Evolutionary conservation across 495 filamentous ascomycete species (phyloP).

Genomic region (Tuber microsphaerosporum): DNA sequence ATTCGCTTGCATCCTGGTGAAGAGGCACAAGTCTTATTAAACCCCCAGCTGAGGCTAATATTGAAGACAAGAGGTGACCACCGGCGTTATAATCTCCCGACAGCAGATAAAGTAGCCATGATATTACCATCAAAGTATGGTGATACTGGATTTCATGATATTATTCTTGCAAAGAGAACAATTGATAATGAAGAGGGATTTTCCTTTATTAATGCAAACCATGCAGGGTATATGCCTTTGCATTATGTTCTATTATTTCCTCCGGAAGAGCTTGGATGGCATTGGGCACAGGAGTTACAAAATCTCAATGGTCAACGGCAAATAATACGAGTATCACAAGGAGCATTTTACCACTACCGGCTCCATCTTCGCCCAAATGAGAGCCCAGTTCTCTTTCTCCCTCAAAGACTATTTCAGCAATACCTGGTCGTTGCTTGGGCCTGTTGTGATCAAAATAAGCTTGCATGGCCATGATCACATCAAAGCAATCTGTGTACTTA

Average conservation of each 20-base stretch:
- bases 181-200: not conserved
- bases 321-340: not conserved
- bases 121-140: not conserved
- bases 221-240: not conserved
- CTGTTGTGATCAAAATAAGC: not conserved
- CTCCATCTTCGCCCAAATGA: not conserved
- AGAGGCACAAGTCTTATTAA: not conserved
- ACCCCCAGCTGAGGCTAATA: not conserved
- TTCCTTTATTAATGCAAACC: not conserved
- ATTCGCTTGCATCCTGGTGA: not conserved
- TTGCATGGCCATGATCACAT: not conserved
- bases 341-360: not conserved
- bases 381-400: not conserved
- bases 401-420: not conserved
- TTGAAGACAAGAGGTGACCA: not conserved
- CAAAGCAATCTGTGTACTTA: not conserved
- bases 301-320: not conserved
- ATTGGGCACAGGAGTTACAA: not conserved
- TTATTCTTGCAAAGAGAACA: not conserved
- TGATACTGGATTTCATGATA: not conserved
- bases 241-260: not conserved
- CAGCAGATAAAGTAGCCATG: not conserved
- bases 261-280: not conserved
- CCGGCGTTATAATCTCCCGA: not conserved
- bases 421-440: not conserved